Evolutionary conservation across 495 filamentous ascomycete species (phyloP), one percentile per base, ranked within the genome.

Genomic region (Xylaria scruposa): DNA sequence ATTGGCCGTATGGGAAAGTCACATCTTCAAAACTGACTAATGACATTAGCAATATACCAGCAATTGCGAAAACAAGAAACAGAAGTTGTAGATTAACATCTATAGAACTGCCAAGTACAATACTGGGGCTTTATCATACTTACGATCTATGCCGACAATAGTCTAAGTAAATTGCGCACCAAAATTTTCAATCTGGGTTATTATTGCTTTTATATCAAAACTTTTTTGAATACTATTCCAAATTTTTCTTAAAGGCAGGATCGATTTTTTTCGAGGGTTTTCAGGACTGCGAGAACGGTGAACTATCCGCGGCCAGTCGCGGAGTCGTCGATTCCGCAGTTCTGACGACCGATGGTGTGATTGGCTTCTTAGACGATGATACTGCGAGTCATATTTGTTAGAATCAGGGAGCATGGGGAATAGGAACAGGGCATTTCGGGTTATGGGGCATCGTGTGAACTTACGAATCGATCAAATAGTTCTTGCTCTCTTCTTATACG

Each of bases 151-250:
- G 21, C 24, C 15, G 10, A 26, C 24, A 29, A 54, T 13, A 26
- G 21, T 3, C 26, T n/a, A 54, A 54, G 21, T 29, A 54, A 26
- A 54, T 13, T 29, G 10, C 21, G 21, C 51, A 21, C 24, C 21
- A 4, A 26, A 15, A 8, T 56, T 56, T 17, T 54, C 31, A 70
- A 46, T 70, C 31, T 3, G 33, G 46, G 12, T 47, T 21, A n/a
- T 19, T 40, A 5, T 56, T 17, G 42, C 33, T 70, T 61, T 64
- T 64, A 33, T n/a, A 9, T 31, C 68, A 0, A 51, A 33, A 46
- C 59, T 29, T 9, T 46, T 21, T 26, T 15, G 59, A 54, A 70
- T 56, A 3, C 0, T 42, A 33, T 53, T 1, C 68, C 68, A 70
- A 4, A 70, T 5, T 3, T 54, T 21, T 46, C 9, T 64, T 3